Evolutionary conservation across 352 stramenopile species (phyloP), one percentile per base, ranked within the genome.

Genomic region (Pythium insidiosum): DNA sequence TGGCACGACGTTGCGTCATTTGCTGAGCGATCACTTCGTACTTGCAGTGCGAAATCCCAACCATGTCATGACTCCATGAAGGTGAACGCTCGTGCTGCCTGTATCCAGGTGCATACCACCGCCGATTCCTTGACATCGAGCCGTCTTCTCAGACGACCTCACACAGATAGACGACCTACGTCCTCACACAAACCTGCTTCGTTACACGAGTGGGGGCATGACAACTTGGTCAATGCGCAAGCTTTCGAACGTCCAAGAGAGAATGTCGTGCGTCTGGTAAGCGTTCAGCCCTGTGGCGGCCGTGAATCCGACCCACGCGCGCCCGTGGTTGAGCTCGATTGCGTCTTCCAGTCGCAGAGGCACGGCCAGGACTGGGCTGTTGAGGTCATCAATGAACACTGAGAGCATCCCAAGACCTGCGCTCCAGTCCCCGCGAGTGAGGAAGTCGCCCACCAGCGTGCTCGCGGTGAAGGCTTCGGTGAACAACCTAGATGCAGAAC

Each of bases 231-330:
- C n/a, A n/a, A n/a, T n/a, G n/a, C n/a, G n/a, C n/a, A n/a, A n/a
- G n/a, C n/a, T n/a, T n/a, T n/a, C n/a, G 38, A 96, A 96, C 12
- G 51, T 50, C 83, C 84, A 96, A 9, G 68, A 76, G 13, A 96
- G 47, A 29, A 97, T 68, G 38, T 97, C 84, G 33, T 97, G 86
- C 3, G 71, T 72, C 65, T 97, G 89, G 68, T 77, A 97, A 21
- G 81, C 77, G 0, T 59, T 62, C 36, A 55, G 64, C 5, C 86
- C 87, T 1, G 92, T 97, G 22, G 85, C 70, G 2, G 82, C 84
- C 1, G 92, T 96, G 53, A 97, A 96, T n/a, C 92, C 92, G 0
- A 97, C 83, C 63, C 71, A 97, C 3, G 84, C 81, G 2, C 88
- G 73, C 9, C 75, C 75, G 34, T 95, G 88, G 34, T 79, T 67